Percentiles rank a stretch among this genome's conserved stretches.
phyloP scores from a whole-genome alignment of 805 yeast genomes.

The Lipomyces sp. region DNA sequence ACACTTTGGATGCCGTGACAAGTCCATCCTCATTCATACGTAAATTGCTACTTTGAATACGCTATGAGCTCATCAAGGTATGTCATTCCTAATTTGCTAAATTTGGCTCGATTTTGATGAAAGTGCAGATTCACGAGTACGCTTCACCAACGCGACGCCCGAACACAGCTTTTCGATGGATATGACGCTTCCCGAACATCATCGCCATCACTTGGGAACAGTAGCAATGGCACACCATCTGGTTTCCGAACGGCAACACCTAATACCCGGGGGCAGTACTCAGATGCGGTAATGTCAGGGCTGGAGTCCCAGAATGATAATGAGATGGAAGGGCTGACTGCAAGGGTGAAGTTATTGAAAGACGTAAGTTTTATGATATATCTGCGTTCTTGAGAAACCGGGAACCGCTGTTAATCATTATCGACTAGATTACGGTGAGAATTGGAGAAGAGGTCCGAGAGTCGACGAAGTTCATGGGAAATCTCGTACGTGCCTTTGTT shows the following conservation, averaged over 20 bases:
- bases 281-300: constrained; percentile 60
- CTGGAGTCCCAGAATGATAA: constrained; percentile 71
- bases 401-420: background rate
- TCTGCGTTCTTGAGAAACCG: background rate
- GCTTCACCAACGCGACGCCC: constrained; percentile 45
- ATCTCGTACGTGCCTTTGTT: constrained; percentile 42
- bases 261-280: constrained; percentile 45
- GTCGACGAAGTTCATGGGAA: constrained; percentile 53
- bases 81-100: background rate
- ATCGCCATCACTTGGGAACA: constrained; percentile 20
- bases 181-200: constrained; percentile 30
- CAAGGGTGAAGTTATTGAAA: constrained; percentile 60
- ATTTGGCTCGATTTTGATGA: background rate
- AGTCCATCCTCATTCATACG: too few relatives aligned
- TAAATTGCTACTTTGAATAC: background rate
- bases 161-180: constrained; percentile 49
- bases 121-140: constrained; percentile 15
- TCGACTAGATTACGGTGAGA: constrained; percentile 51
- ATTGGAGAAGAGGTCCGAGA: constrained; percentile 71
- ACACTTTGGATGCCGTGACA: too few relatives aligned
- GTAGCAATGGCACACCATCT: constrained; percentile 22
- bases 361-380: constrained; percentile 42
- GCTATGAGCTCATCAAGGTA: constrained; percentile 23
- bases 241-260: constrained; percentile 41
- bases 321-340: constrained; percentile 58